These are phyloP conservation scores for Aspergillus brasiliensis DNA, from an alignment of 2,329 filamentous ascomycete genomes.

Conservation along the genomic window DNA sequence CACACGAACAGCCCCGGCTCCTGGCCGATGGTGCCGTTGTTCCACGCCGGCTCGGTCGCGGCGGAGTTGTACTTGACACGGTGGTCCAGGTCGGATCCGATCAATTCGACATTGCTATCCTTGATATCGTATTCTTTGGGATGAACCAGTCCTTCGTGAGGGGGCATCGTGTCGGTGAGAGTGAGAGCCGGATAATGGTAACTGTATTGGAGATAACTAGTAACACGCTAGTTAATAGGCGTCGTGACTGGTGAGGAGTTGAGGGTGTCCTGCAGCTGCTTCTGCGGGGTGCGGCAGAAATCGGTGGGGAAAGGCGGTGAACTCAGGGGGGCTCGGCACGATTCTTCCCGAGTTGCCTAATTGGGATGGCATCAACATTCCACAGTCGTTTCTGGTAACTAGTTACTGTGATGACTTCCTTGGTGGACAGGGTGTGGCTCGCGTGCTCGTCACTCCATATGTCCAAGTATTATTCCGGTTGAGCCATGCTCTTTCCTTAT, in stretches of 20 bases:
- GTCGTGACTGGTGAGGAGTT: neutral
- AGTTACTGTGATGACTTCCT: neutral
- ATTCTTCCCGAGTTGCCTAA: neutral
- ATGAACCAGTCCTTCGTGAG: constrained; percentile 64
- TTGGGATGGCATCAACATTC: neutral
- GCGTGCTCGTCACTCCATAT: neutral
- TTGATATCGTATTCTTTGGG: constrained; percentile 67
- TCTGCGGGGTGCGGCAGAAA: neutral
- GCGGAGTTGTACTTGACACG: constrained; percentile 69
- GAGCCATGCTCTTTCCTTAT: too few species aligned
- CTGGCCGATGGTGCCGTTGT: constrained; percentile 57
- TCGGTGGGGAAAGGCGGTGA: neutral
- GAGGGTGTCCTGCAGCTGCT: neutral
- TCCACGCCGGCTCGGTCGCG: constrained; percentile 67
- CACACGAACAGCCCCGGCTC: constrained; percentile 61
- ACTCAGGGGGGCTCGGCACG: neutral
- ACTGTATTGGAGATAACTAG: too few species aligned
- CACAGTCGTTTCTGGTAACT: neutral
- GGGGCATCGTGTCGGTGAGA: constrained; percentile 53
- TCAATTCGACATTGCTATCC: constrained; percentile 68
- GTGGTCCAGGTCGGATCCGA: constrained; percentile 66
- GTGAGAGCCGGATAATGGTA: too few species aligned
- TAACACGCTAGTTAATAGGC: neutral
- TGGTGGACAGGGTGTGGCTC: neutral
- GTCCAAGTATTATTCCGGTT: neutral